These are phyloP conservation scores for Citrus unshiu DNA, from an alignment of 345 rosid genomes.

Conservation along the genomic window DNA sequence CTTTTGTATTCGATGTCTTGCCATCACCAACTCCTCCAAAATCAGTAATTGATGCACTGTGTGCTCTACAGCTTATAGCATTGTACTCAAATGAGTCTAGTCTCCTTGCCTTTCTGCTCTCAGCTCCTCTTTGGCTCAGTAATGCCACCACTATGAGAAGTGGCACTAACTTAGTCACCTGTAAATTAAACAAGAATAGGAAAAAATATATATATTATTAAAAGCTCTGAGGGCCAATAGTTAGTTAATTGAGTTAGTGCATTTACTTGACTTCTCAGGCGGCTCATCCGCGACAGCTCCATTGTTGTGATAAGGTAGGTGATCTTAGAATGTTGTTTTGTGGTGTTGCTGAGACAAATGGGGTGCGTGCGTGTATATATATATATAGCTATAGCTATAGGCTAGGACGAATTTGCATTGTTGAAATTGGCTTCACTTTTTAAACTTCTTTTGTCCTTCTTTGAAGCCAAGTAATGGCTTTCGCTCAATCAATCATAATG, in stretches of 20 bases:
- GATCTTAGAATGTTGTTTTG: slow-evolving; percentile 5
- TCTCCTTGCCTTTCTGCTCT: slow-evolving; percentile 32
- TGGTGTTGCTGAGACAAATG: not conserved
- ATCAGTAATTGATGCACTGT: slow-evolving; percentile 76
- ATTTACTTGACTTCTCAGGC: slow-evolving; percentile 23
- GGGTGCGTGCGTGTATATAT: slow-evolving; percentile 10
- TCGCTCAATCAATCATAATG: not conserved
- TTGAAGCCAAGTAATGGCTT: slow-evolving; percentile 22
- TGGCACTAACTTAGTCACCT: slow-evolving; percentile 22
- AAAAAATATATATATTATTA: not conserved
- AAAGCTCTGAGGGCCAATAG: not conserved
- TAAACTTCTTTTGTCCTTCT: slow-evolving; percentile 9
- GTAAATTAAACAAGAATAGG: slow-evolving; percentile 3
- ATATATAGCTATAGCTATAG: slow-evolving; percentile 7
- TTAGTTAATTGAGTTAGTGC: too few species aligned
- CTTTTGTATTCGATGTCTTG: slow-evolving; percentile 67
- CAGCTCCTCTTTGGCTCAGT: slow-evolving; percentile 27
- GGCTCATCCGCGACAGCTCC: slow-evolving; percentile 12
- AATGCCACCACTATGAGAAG: slow-evolving; percentile 20
- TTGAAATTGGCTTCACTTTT: not conserved
- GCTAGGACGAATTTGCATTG: not conserved
- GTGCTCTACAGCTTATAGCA: slow-evolving; percentile 74
- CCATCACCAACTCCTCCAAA: slow-evolving; percentile 94
- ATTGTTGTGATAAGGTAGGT: not conserved
- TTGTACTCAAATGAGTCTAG: slow-evolving; percentile 54